Evolutionary conservation across 208 protist species (phyloP), one percentile per base, ranked within the genome.

Genomic region (Acanthamoeba royreba): DNA sequence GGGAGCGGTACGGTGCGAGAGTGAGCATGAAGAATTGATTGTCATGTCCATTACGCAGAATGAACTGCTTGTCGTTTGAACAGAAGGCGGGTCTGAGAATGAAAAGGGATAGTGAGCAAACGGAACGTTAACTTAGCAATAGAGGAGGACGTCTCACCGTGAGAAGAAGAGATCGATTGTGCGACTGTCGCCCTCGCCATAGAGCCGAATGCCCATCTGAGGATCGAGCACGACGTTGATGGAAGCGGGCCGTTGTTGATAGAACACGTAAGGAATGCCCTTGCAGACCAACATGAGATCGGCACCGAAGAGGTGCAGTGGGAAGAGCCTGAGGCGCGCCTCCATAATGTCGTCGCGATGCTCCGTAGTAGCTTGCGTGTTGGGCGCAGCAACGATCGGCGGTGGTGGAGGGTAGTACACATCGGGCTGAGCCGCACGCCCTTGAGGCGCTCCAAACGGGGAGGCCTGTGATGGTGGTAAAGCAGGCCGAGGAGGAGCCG

Each of bases 21-120:
- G 69, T 81, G 69, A 81, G 69, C 69, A 81, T 81, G 69, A 49
- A 81, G 69, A 81, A 81, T 33, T 42, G 69, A 47, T 81, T 47
- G 69, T 81, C 69, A 42, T 81, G 69, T n/a, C 69, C 69, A 25
- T 81, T 81, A n/a, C 69, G 69, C 8, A 81, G 8, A 28, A 81
- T 81, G 69, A 81, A 81, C 69, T 81, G 69, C 40, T 81, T 81
- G 38, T 43, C 38, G 38, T 81, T 81, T 19, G 69, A 81, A 22
- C 69, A 81, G 69, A 81, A 81, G 38, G 69, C 69, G 2, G 69
- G 69, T 19, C 63, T 77, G 33, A n/a, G 58, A 28, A 28, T 13
- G 58, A 69, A 69, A 8, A 28, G 33, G 58, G n/a, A n/a, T n/a
- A n/a, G n/a, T n/a, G n/a, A n/a, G n/a, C n/a, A n/a, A n/a, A n/a